A percentile compares a stretch with the other conserved stretches of the same genome.
phyloP scores from a whole-genome alignment of 2,329 filamentous ascomycete genomes.

The Thermochaetoides dissita region DNA sequence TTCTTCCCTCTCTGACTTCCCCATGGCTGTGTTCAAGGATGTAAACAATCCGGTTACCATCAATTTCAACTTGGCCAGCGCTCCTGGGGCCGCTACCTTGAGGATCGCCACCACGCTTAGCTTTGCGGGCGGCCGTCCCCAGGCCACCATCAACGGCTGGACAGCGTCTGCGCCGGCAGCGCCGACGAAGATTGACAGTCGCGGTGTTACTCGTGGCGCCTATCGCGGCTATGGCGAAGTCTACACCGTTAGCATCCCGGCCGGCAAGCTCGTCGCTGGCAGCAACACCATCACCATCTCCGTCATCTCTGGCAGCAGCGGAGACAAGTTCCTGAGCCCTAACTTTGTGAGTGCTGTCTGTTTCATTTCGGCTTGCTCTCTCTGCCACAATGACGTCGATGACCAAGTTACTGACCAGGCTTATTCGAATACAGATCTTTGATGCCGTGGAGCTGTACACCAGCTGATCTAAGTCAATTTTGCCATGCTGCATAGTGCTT shows the following conservation, averaged over 20 bases:
- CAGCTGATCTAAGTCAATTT: neutral
- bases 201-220: constrained; percentile 51
- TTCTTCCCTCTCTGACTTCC: constrained; percentile 37
- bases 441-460: constrained; percentile 22
- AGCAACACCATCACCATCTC: constrained; percentile 49
- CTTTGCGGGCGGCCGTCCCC: constrained; percentile 45
- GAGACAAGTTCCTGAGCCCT: constrained; percentile 40
- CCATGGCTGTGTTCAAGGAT: constrained; percentile 51
- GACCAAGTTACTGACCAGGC: neutral
- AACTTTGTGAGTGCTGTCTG: constrained; percentile 30
- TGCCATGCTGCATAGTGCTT: neutral
- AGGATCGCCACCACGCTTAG: constrained; percentile 51
- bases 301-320: constrained; percentile 44
- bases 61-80: constrained; percentile 39
- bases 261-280: constrained; percentile 44
- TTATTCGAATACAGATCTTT: constrained; percentile 9
- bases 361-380: too few species aligned
- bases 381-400: neutral
- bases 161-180: constrained; percentile 33
- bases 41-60: constrained; percentile 48
- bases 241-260: constrained; percentile 46
- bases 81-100: constrained; percentile 39
- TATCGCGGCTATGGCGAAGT: constrained; percentile 51
- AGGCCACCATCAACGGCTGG: constrained; percentile 42
- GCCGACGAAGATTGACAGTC: constrained; percentile 48